These are phyloP conservation scores for Aspergillus pseudoterreus DNA, from an alignment of 2,329 filamentous ascomycete genomes.

Conservation along the genomic window DNA sequence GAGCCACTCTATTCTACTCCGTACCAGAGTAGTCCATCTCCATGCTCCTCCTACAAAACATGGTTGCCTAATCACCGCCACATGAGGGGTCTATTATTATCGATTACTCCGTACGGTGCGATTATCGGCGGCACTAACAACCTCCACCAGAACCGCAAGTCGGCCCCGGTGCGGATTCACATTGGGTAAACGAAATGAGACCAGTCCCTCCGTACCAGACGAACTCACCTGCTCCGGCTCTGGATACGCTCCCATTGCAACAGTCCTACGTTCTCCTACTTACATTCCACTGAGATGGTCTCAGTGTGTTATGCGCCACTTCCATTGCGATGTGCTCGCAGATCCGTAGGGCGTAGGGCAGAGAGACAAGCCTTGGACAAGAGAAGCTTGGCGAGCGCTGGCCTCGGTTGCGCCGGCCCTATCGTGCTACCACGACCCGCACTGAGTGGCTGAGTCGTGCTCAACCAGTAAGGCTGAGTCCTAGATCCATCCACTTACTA, in stretches of 20 bases:
- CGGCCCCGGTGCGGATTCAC: not conserved
- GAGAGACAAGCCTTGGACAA: constrained; percentile 22
- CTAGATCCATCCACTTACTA: not conserved
- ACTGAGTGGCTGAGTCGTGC: not conserved
- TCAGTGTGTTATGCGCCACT: not conserved
- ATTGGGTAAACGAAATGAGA: constrained; percentile 7
- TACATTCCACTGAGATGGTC: too few species aligned
- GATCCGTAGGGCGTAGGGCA: constrained; percentile 17
- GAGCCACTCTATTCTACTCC: not conserved
- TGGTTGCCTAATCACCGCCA: constrained; percentile 7
- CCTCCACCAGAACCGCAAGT: not conserved
- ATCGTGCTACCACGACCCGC: not conserved
- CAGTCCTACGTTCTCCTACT: too few species aligned
- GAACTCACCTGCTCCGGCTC: not conserved
- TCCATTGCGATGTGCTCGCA: not conserved
- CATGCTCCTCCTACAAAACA: not conserved
- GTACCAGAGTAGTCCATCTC: not conserved
- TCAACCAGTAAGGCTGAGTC: constrained; percentile 2
- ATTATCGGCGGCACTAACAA: not conserved
- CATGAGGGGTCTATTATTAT: not conserved
- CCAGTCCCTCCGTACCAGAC: not conserved
- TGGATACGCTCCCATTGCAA: too few species aligned
- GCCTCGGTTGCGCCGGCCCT: constrained; percentile 4
- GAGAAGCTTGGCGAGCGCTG: constrained; percentile 20
- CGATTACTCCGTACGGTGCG: not conserved